Percentiles rank a stretch among this genome's conserved stretches.
phyloP scores from a whole-genome alignment of 345 rosid genomes.

The Dipteronia dyeriana region DNA sequence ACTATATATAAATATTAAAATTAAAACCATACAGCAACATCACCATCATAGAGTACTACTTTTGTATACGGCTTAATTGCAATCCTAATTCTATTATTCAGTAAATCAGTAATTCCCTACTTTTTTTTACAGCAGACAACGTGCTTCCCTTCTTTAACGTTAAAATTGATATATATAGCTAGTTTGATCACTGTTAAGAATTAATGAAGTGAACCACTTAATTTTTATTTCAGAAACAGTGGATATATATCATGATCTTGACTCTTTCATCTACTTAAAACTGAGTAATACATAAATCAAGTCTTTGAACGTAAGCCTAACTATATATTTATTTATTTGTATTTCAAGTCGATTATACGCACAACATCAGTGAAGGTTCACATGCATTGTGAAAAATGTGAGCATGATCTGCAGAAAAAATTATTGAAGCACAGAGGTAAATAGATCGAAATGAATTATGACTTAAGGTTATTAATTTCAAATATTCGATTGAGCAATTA shows the following conservation, averaged over 20 bases:
- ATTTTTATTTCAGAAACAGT: neutral
- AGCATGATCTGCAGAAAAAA: conserved; percentile 54
- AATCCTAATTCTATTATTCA: too few relatives aligned
- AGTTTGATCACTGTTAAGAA: too few relatives aligned
- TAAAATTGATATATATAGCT: too few relatives aligned
- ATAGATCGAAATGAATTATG: neutral
- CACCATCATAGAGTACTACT: too few relatives aligned
- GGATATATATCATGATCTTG: neutral
- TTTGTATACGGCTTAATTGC: too few relatives aligned
- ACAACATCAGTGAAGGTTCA: conserved; percentile 60
- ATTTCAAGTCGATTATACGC: conserved; percentile 40
- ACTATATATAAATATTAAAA: too few relatives aligned
- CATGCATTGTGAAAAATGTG: conserved; percentile 80
- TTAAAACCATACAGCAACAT: too few relatives aligned
- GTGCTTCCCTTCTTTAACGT: too few relatives aligned
- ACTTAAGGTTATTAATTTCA: neutral
- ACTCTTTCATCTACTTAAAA: too few relatives aligned
- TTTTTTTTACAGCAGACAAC: too few relatives aligned
- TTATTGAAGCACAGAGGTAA: conserved; percentile 68
- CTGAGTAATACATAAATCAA: neutral
- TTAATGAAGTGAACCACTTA: neutral
- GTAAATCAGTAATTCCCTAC: too few relatives aligned
- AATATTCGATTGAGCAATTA: neutral
- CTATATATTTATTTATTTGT: neutral
- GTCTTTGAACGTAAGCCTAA: neutral